Evolutionary conservation across 1,139 yeast genomes (phyloP).

Genomic region (Nadsonia commutata): DNA sequence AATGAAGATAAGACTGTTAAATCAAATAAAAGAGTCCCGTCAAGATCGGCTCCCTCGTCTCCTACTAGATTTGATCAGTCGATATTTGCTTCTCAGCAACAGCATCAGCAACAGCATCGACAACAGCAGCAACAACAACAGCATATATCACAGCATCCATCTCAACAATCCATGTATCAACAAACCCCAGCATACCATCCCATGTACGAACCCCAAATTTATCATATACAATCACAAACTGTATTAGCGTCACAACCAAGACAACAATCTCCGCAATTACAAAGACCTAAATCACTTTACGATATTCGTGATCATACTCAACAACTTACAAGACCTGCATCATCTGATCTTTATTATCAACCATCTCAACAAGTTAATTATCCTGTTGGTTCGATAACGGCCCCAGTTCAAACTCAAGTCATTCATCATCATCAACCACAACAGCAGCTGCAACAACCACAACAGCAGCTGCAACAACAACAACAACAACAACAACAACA

Average conservation of each 20-base stretch:
- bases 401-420: no score
- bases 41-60: conserved; percentile 9
- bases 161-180: conserved; percentile 9
- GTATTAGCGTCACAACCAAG: not conserved
- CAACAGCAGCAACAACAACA: conserved; percentile 8
- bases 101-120: conserved; percentile 1
- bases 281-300: conserved; percentile 3
- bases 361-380: not conserved
- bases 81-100: conserved; percentile 11
- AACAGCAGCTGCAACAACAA: not conserved
- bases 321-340: not conserved
- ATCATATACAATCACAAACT: not conserved
- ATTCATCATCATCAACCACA: conserved; percentile 1
- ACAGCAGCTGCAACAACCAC: conserved; percentile 5
- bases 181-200: not conserved
- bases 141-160: conserved; percentile 10
- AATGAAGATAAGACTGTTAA: conserved; percentile 3
- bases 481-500: conserved; percentile 4
- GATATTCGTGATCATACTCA: conserved; percentile 2
- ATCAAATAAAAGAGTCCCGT: conserved; percentile 7
- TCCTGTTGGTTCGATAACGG: not conserved
- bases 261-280: conserved; percentile 2
- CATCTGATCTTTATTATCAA: not conserved
- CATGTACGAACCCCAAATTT: not conserved
- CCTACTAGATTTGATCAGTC: conserved; percentile 7